Evolutionary conservation across 1,284 basidiomycete genomes (phyloP), one percentile per base, ranked within the genome.

Genomic region (Ceratobasidium papillatum): DNA sequence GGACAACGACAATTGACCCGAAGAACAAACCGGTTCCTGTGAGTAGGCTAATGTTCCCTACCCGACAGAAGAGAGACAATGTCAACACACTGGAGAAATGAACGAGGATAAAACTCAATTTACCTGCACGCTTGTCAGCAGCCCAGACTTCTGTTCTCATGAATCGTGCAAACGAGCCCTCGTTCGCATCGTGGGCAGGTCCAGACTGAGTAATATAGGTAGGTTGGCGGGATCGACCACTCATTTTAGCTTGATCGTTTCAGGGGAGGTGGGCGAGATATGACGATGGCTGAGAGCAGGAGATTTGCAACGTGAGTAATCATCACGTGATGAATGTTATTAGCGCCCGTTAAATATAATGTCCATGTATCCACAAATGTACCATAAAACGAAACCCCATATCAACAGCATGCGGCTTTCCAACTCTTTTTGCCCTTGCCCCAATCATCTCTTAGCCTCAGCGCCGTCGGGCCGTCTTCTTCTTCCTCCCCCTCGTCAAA

Each of bases 141-240:
- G 76, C 74, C 65, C 68, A 76, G 38, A 77, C 64, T 59, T 78
- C 76, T 41, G 73, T 75, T 47, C 76, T 63, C 54, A 77, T 61
- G 62, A 78, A 78, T 19, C 69, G 71, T 22, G 58, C 41, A 58
- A 75, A 78, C 14, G 74, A 69, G 19, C 62, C 58, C 59, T 78
- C 77, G 51, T 78, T 45, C 0, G 58, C 2, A 49, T 59, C 68
- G 30, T 38, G 38, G 1, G 36, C 19, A 27, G 65, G 51, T 11
- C 68, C 56, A 22, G 68, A 54, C 11, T 59, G 68, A 34, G 68
- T 47, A 27, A 71, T 38, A 45, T 59, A 71, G 9, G 56, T 41
- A 19, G 68, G 68, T 47, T 69, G 66, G 22, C 68, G 68, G n/a
- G 68, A 32, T 9, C 68, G 68, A 22, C 54, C 58, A 43, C 36